Percentiles rank a stretch among this genome's conserved stretches.
phyloP scores from a whole-genome alignment of 805 yeast genomes.

The Zygoascus flipseniorum region DNA sequence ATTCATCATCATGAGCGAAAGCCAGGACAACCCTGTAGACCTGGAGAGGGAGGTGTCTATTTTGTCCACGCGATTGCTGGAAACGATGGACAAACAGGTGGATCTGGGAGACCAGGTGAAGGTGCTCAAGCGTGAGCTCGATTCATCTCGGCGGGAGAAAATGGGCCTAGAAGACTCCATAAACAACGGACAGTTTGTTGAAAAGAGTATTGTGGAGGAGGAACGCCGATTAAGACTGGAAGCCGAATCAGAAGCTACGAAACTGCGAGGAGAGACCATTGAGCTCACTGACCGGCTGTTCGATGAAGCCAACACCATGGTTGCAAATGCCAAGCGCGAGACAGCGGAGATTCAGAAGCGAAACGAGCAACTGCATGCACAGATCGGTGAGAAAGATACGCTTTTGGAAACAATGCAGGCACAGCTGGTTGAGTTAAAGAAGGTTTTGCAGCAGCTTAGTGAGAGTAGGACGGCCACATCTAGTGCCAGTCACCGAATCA shows the following conservation, averaged over 20 bases:
- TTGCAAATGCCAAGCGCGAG: conserved; percentile 64
- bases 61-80: conserved; percentile 24
- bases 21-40: neutral
- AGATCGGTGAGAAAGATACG: conserved; percentile 64
- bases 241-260: conserved; percentile 51
- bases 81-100: conserved; percentile 24
- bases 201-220: conserved; percentile 9
- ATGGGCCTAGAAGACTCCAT: conserved; percentile 11
- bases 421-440: conserved; percentile 57
- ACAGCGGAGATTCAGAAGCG: conserved; percentile 38
- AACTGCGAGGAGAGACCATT: conserved; percentile 64
- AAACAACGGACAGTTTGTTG: conserved; percentile 20
- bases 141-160: conserved; percentile 15
- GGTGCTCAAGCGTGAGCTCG: conserved; percentile 18
- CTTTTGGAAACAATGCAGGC: conserved; percentile 55
- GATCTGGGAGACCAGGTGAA: conserved; percentile 24
- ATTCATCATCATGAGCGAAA: neutral
- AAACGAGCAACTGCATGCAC: conserved; percentile 68
- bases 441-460: conserved; percentile 50
- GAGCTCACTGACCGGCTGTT: conserved; percentile 71
- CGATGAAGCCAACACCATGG: conserved; percentile 80
- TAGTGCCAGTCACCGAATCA: neutral
- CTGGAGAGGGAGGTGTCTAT: conserved; percentile 3
- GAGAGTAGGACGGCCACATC: conserved; percentile 25
- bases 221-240: conserved; percentile 26